Percentiles rank a stretch among this genome's conserved stretches.
phyloP scores from a whole-genome alignment of 306 rosid species.

The Herpetospermum pedunculosum region DNA sequence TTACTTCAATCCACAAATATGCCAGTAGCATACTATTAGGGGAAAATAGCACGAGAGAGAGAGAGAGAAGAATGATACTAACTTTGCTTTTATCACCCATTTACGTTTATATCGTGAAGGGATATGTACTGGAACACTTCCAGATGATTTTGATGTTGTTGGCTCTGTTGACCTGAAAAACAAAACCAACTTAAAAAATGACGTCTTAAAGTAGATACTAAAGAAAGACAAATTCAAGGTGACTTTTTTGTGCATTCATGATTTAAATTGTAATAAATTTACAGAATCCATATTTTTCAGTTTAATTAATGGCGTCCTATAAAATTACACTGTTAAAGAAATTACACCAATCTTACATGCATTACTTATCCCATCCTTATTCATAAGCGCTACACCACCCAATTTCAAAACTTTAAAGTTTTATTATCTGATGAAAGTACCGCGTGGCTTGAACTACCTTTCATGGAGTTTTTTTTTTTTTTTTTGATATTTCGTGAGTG shows the following conservation, averaged over 20 bases:
- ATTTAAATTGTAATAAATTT: not conserved
- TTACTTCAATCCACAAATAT: not conserved
- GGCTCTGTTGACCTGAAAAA: conserved; percentile 47
- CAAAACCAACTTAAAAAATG: not conserved
- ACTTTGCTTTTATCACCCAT: conserved; percentile 64
- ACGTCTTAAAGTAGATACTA: not conserved
- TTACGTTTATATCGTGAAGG: conserved; percentile 42
- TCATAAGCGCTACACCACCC: not conserved
- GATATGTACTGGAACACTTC: conserved; percentile 28
- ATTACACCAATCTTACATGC: not conserved
- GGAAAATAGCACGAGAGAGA: not conserved
- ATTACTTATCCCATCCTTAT: not conserved
- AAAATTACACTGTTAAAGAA: not conserved
- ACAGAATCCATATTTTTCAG: not conserved
- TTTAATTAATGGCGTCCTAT: not conserved
- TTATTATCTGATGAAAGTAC: not conserved
- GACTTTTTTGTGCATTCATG: not conserved
- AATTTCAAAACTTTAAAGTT: not conserved
- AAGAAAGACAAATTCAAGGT: not conserved
- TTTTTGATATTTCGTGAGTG: no score
- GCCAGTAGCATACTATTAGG: not conserved
- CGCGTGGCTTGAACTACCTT: no score
- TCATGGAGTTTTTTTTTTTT: no score
- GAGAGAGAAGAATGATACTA: conserved; percentile 26
- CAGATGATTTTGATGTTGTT: conserved; percentile 28